Conservation (phyloP, 176 grass and related monocot genomes). For the Oryza punctata region DNA sequence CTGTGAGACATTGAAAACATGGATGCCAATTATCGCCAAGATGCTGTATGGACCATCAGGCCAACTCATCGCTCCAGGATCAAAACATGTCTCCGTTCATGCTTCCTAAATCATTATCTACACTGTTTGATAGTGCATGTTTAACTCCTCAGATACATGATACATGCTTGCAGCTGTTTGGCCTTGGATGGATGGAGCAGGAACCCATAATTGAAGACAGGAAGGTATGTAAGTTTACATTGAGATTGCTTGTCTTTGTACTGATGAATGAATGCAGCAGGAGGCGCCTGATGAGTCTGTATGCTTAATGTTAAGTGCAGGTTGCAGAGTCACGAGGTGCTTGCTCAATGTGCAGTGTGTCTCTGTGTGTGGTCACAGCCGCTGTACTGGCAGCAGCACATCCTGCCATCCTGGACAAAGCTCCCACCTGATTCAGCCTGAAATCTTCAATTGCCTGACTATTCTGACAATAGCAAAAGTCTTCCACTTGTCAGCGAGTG, state of each 20-base stretch:
- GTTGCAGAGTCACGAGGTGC: constrained; percentile 41
- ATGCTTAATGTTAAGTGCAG: constrained; percentile 17
- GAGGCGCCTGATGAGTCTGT: constrained; percentile 8
- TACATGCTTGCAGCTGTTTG: constrained; percentile 17
- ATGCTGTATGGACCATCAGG: constrained; percentile 25
- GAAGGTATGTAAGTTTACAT: constrained; percentile 5
- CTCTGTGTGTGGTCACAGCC: background rate
- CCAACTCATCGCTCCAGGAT: background rate
- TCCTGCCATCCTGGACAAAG: constrained; percentile 25
- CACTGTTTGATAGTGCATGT: constrained; percentile 5
- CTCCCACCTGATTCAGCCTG: constrained; percentile 25
- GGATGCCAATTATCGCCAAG: background rate
- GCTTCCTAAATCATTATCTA: constrained; percentile 9
- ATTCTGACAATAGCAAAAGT: constrained; percentile 15
- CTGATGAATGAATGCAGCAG: constrained; percentile 18
- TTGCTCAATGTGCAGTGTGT: constrained; percentile 21
- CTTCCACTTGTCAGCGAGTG: background rate
- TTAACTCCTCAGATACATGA: background rate
- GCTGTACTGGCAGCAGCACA: background rate
- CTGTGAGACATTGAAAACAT: background rate
- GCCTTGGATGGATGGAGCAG: background rate
- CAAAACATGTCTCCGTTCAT: constrained; percentile 27
- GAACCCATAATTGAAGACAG: background rate
- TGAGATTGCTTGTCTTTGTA: constrained; percentile 20
- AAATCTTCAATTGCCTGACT: constrained; percentile 27